Evolutionary conservation across 129 eudicot species (phyloP).

Genomic region (Cynara cardunculus): DNA sequence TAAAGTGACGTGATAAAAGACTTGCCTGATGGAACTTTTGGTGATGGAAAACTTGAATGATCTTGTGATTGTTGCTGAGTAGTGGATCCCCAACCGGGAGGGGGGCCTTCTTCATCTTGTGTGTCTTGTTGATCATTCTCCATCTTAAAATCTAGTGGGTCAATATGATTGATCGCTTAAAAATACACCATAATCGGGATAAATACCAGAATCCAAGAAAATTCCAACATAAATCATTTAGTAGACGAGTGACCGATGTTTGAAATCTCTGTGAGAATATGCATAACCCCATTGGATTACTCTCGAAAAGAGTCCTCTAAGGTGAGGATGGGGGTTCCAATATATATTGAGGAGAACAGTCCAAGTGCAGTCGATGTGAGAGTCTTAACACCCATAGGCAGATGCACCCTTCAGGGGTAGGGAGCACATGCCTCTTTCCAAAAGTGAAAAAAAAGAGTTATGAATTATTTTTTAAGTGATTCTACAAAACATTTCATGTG

Average conservation of each 20-base stretch:
- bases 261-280: no score
- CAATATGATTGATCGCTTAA: neutral
- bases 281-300: no score
- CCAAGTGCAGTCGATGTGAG: no score
- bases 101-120: conserved; percentile 51
- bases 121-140: conserved; percentile 27
- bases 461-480: no score
- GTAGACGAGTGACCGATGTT: neutral
- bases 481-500: no score
- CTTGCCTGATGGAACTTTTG: conserved; percentile 30
- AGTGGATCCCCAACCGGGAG: conserved; percentile 50
- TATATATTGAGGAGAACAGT: no score
- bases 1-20: neutral
- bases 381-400: no score
- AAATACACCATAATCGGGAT: neutral
- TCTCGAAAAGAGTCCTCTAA: neutral
- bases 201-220: neutral
- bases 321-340: neutral
- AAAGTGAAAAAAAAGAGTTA: no score
- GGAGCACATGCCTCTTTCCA: no score
- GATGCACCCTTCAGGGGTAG: no score
- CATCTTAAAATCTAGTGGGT: conserved; percentile 25
- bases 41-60: conserved; percentile 8
- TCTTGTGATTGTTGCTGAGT: conserved; percentile 26
- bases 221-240: neutral